phyloP scores from a whole-genome alignment of 495 filamentous ascomycete species.

The Xanthoparmelia taractica region DNA sequence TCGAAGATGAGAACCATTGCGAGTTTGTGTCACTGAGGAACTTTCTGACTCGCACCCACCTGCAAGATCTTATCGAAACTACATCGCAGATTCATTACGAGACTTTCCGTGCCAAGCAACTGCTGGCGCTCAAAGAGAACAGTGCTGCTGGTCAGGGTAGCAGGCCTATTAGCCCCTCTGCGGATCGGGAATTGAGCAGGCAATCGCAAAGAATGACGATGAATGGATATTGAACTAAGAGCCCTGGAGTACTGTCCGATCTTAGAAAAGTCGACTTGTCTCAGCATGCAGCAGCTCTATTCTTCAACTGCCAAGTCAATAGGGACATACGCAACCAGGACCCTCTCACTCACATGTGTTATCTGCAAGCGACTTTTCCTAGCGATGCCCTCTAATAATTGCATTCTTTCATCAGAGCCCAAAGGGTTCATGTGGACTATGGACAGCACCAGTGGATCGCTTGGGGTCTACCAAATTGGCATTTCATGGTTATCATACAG shows the following conservation, averaged over 20 bases:
- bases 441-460: neutral
- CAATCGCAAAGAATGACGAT: conserved; percentile 94
- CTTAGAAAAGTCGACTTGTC: neutral
- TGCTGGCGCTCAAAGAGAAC: conserved; percentile 95
- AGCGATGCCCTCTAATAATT: neutral
- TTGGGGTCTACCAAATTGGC: neutral
- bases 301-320: neutral
- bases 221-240: conserved; percentile 73
- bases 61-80: conserved; percentile 97
- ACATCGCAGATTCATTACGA: conserved; percentile 99
- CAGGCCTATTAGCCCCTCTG: conserved; percentile 87
- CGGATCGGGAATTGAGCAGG: conserved; percentile 91
- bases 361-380: neutral
- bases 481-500: neutral
- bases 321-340: neutral
- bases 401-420: neutral
- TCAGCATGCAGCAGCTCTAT: conserved; percentile 7
- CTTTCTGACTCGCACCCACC: conserved; percentile 93
- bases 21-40: conserved; percentile 97
- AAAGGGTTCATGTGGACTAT: neutral
- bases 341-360: neutral
- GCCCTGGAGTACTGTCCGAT: conserved; percentile 2
- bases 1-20: conserved; percentile 98
- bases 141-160: conserved; percentile 78
- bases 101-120: conserved; percentile 98